phyloP scores from a whole-genome alignment of 306 rosid species.

The Cucurbita pepo region DNA sequence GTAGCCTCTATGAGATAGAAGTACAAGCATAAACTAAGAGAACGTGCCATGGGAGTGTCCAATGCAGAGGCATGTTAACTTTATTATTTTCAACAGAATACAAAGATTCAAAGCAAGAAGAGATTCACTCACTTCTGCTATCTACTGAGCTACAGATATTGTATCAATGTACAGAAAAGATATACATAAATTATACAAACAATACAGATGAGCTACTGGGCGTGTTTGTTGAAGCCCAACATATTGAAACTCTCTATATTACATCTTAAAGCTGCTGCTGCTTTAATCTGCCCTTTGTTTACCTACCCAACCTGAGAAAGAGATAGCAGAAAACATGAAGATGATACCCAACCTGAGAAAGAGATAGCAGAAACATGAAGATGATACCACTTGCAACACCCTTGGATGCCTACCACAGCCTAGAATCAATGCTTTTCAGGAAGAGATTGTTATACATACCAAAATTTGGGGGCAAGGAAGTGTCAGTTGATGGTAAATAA shows the following conservation, averaged over 20 bases:
- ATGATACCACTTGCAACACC: background rate
- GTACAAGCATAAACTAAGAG: too few species aligned
- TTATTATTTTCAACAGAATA: background rate
- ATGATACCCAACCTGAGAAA: background rate
- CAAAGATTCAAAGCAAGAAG: background rate
- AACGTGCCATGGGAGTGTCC: background rate
- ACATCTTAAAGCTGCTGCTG: background rate
- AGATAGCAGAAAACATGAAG: background rate
- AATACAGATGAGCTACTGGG: background rate
- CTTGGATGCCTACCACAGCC: background rate
- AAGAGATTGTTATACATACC: constrained; percentile 10
- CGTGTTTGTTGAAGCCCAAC: background rate
- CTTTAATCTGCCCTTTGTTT: background rate
- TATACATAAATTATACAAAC: constrained; percentile 1
- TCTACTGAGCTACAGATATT: background rate
- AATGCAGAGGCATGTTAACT: background rate
- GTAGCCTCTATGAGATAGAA: too few species aligned
- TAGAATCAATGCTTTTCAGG: background rate
- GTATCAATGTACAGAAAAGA: constrained; percentile 4
- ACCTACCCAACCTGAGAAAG: constrained; percentile 7
- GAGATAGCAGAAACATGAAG: background rate
- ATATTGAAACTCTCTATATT: background rate
- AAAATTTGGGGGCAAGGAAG: constrained; percentile 28
- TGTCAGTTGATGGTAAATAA: constrained; percentile 36
- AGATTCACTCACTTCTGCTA: background rate